A percentile compares a stretch with the other conserved stretches of the same genome.
Conservation (phyloP, 768 basidiomycete species). For the Psilocybe cubensis region DNA sequence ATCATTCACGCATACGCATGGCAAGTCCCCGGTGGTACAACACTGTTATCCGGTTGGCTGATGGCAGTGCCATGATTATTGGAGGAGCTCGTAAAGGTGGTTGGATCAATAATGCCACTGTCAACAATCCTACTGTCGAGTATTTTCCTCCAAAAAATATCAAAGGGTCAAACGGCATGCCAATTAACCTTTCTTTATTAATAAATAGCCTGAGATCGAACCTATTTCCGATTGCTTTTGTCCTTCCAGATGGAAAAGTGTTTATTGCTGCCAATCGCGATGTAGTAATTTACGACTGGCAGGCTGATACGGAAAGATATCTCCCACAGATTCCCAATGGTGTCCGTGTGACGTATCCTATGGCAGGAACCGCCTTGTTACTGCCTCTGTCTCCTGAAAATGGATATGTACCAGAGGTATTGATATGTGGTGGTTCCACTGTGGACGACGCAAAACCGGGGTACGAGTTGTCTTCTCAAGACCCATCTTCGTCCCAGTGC, state of each 20-base stretch:
- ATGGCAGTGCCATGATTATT: constrained; percentile 84
- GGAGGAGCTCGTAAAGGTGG: constrained; percentile 83
- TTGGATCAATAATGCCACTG: constrained; percentile 83
- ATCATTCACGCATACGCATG: constrained; percentile 66
- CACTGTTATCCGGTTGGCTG: constrained; percentile 67
- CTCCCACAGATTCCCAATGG: constrained; percentile 77
- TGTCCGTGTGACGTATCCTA: constrained; percentile 82
- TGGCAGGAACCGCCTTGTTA: constrained; percentile 76
- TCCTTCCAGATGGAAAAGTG: constrained; percentile 67
- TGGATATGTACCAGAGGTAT: constrained; percentile 66
- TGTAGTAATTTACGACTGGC: constrained; percentile 83
- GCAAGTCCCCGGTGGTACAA: constrained; percentile 85
- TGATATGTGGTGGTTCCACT: constrained; percentile 79
- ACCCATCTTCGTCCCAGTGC: constrained; percentile 75
- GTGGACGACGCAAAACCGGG: constrained; percentile 62
- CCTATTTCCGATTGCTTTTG: constrained; percentile 77
- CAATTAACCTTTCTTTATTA: constrained; percentile 66
- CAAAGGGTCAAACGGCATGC: constrained; percentile 66
- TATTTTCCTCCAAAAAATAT: constrained; percentile 83
- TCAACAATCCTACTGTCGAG: constrained; percentile 82
- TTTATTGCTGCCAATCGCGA: constrained; percentile 82
- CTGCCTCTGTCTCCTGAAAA: constrained; percentile 70
- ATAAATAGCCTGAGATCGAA: constrained; percentile 79
- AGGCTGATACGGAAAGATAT: constrained; percentile 57
- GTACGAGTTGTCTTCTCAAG: constrained; percentile 71